Evolutionary conservation across 2,329 filamentous ascomycete species (phyloP).

Genomic region (Sordariomycetes sp.): DNA sequence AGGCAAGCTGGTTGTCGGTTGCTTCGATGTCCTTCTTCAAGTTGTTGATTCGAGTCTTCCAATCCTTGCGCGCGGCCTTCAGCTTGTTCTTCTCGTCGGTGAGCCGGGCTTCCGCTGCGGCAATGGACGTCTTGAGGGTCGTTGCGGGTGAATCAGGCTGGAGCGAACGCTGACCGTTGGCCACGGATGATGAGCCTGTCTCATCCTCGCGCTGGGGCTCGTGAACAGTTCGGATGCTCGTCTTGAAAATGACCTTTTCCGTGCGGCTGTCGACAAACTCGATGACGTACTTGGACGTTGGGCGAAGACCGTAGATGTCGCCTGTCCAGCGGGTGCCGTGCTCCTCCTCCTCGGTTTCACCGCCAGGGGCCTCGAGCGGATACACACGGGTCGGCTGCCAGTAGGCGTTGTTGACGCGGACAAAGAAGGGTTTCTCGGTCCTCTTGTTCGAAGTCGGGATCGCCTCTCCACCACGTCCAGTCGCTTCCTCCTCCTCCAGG

Average conservation of each 20-base stretch:
- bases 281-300: constrained; percentile 67
- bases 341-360: constrained; percentile 19
- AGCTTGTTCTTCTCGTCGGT: constrained; percentile 59
- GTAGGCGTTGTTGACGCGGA: constrained; percentile 67
- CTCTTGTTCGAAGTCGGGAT: constrained; percentile 14
- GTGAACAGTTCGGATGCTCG: constrained; percentile 58
- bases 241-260: constrained; percentile 58
- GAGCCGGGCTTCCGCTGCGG: constrained; percentile 60
- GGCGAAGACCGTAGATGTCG: constrained; percentile 59
- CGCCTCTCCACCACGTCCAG: constrained; percentile 5
- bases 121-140: constrained; percentile 68
- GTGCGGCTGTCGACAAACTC: constrained; percentile 66
- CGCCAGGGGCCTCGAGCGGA: constrained; percentile 27
- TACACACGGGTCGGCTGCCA: constrained; percentile 73
- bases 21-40: constrained; percentile 67
- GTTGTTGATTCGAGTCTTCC: constrained; percentile 57
- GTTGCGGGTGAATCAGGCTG: constrained; percentile 69
- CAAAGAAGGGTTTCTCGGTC: constrained; percentile 65
- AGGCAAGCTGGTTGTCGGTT: constrained; percentile 55
- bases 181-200: constrained; percentile 15
- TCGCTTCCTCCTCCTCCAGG: constrained; percentile 13
- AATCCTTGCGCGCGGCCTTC: constrained; percentile 65
- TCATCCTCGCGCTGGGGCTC: constrained; percentile 28
- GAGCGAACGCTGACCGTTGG: constrained; percentile 47
- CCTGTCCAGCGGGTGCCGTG: constrained; percentile 56